These are phyloP conservation scores for Arabis hirsuta DNA, from an alignment of 345 rosid genomes.

Conservation along the genomic window DNA sequence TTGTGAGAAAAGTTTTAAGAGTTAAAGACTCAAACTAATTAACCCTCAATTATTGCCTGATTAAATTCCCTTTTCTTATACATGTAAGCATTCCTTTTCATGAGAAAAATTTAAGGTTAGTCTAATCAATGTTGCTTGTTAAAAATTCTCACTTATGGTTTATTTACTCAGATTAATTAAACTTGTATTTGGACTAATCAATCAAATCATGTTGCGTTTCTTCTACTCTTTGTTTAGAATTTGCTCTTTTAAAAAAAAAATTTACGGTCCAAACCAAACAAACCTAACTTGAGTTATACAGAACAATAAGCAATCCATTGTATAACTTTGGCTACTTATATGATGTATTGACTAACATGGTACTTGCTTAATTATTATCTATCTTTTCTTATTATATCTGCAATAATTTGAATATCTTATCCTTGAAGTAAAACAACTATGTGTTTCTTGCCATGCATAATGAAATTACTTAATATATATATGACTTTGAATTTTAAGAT, in stretches of 20 bases:
- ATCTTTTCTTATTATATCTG: slow-evolving; percentile 16
- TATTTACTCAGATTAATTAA: neutral
- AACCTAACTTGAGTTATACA: slow-evolving; percentile 37
- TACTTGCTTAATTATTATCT: slow-evolving; percentile 5
- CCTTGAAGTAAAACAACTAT: slow-evolving; percentile 15
- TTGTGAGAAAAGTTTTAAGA: slow-evolving; percentile 34
- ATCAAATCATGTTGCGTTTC: slow-evolving; percentile 22
- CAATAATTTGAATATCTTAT: slow-evolving; percentile 8
- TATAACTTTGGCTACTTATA: slow-evolving; percentile 24
- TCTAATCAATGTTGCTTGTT: slow-evolving; percentile 23
- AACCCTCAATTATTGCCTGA: slow-evolving; percentile 21
- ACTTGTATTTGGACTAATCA: slow-evolving; percentile 30
- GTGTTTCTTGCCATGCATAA: slow-evolving; percentile 28
- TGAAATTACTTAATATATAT: neutral
- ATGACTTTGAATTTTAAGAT: slow-evolving; percentile 30
- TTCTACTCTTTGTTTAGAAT: slow-evolving; percentile 32
- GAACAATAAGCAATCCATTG: slow-evolving; percentile 37
- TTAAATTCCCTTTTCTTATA: neutral
- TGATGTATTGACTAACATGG: slow-evolving; percentile 30
- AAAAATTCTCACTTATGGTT: slow-evolving; percentile 12
- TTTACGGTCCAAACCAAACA: slow-evolving; percentile 38
- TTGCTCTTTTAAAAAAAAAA: neutral
- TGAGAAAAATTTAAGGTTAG: neutral
- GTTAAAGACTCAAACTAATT: slow-evolving; percentile 24
- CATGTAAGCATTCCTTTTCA: neutral